Conservation (phyloP, 345 rosid species). For the Microcos paniculata region DNA sequence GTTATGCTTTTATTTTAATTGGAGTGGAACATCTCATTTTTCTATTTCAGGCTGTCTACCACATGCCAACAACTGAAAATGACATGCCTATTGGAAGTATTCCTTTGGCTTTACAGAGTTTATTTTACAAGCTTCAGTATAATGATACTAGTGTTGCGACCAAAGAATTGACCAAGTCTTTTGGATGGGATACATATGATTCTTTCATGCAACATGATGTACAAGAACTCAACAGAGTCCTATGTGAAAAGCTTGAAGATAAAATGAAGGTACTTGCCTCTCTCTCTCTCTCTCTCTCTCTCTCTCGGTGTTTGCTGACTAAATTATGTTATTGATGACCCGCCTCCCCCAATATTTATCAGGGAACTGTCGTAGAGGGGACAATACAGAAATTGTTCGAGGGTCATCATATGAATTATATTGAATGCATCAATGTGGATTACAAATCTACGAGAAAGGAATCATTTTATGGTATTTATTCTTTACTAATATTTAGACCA, state of each 20-base stretch:
- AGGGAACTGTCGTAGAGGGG: constrained; percentile 99
- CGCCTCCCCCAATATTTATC: constrained; percentile 1
- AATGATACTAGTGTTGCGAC: constrained; percentile 93
- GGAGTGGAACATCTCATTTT: constrained; percentile 2
- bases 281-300: neutral
- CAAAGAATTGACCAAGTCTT: constrained; percentile 89
- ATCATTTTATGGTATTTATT: constrained; percentile 79
- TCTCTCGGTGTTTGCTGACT: neutral
- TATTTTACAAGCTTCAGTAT: constrained; percentile 95
- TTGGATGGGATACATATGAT: constrained; percentile 99
- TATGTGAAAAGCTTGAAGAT: constrained; percentile 92
- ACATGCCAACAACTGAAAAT: constrained; percentile 99
- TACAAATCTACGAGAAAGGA: constrained; percentile 94
- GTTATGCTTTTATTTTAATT: neutral
- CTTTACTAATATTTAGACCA: neutral
- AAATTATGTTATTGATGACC: neutral
- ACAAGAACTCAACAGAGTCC: constrained; percentile 94
- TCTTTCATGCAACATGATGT: constrained; percentile 99
- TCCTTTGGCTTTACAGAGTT: constrained; percentile 94
- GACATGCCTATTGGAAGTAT: constrained; percentile 93
- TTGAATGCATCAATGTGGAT: constrained; percentile 96
- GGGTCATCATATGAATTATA: constrained; percentile 99
- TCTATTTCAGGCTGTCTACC: constrained; percentile 85
- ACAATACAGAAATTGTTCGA: constrained; percentile 94
- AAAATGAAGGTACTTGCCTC: constrained; percentile 77